Percentiles rank a stretch among this genome's conserved stretches.
Conservation (phyloP, 1,284 basidiomycete genomes). For the Fomitiporia mediterranea region DNA sequence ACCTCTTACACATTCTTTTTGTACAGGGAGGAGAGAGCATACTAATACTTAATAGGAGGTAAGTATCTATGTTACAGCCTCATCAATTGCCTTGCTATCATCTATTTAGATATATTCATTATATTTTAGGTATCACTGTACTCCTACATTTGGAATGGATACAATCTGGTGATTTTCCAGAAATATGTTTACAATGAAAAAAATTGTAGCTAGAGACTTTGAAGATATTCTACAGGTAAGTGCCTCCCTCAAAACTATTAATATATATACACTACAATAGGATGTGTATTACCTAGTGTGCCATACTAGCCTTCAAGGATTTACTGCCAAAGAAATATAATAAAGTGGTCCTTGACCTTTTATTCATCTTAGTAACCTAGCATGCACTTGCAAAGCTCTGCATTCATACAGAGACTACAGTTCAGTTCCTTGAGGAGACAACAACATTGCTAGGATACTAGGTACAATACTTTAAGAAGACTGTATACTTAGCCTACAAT, state of each 20-base stretch:
- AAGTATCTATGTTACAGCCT: too few species aligned
- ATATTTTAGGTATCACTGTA: too few species aligned
- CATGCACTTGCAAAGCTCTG: conserved; percentile 33
- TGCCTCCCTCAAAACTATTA: conserved; percentile 19
- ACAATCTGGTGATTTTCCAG: conserved; percentile 27
- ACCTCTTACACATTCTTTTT: too few species aligned
- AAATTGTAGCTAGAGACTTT: conserved; percentile 33
- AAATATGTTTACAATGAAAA: conserved; percentile 28
- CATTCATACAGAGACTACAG: conserved; percentile 29
- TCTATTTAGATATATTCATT: too few species aligned
- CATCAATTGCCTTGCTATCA: too few species aligned
- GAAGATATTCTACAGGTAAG: conserved; percentile 33
- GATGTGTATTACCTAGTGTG: too few species aligned
- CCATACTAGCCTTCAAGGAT: conserved; percentile 33
- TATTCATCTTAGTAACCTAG: conserved; percentile 31
- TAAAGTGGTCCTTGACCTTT: conserved; percentile 24
- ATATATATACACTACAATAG: conserved; percentile 15
- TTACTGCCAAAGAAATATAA: conserved; percentile 30
- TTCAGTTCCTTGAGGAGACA: conserved; percentile 23
- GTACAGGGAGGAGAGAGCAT: too few species aligned
- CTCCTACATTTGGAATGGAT: too few species aligned
- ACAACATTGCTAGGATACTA: conserved; percentile 28
- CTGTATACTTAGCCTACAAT: conserved; percentile 22
- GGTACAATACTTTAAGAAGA: conserved; percentile 25
- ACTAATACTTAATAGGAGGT: too few species aligned